Conservation (phyloP, 2,329 filamentous ascomycete genomes). For the Venturia effusa region DNA sequence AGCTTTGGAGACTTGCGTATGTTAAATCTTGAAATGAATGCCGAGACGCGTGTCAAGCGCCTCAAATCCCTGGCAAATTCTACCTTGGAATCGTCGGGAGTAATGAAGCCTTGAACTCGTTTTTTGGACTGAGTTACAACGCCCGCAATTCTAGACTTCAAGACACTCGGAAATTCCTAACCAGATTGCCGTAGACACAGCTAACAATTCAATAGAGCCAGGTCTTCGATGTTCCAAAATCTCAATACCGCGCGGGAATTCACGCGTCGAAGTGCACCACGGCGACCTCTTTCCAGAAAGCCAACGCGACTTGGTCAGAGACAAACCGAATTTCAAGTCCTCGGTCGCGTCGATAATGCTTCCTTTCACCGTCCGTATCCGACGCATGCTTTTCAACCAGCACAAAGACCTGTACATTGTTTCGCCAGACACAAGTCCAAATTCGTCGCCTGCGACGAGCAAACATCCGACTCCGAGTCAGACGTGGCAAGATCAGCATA, state of each 20-base stretch:
- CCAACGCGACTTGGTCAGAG: slow-evolving; percentile 24
- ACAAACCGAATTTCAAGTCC: slow-evolving; percentile 33
- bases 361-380: slow-evolving; percentile 34
- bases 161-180: too few relatives aligned
- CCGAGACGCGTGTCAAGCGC: too few relatives aligned
- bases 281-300: slow-evolving; percentile 27
- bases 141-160: too few relatives aligned
- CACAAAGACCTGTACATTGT: slow-evolving; percentile 41
- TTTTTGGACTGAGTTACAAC: too few relatives aligned
- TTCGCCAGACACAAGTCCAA: slow-evolving; percentile 30
- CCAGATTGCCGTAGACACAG: not conserved
- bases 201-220: slow-evolving; percentile 11
- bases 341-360: slow-evolving; percentile 37
- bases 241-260: slow-evolving; percentile 34
- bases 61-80: too few relatives aligned
- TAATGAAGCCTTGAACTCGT: too few relatives aligned
- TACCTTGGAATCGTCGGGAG: too few relatives aligned
- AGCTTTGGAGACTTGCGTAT: too few relatives aligned
- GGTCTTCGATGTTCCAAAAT: slow-evolving; percentile 36
- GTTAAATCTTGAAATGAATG: too few relatives aligned
- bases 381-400: slow-evolving; percentile 33
- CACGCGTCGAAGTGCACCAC: slow-evolving; percentile 32
- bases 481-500: slow-evolving; percentile 13
- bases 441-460: slow-evolving; percentile 27
- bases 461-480: slow-evolving; percentile 24